Evolutionary conservation across 495 filamentous ascomycete species (phyloP), one percentile per base, ranked within the genome.

Genomic region (Aspergillus steynii): DNA sequence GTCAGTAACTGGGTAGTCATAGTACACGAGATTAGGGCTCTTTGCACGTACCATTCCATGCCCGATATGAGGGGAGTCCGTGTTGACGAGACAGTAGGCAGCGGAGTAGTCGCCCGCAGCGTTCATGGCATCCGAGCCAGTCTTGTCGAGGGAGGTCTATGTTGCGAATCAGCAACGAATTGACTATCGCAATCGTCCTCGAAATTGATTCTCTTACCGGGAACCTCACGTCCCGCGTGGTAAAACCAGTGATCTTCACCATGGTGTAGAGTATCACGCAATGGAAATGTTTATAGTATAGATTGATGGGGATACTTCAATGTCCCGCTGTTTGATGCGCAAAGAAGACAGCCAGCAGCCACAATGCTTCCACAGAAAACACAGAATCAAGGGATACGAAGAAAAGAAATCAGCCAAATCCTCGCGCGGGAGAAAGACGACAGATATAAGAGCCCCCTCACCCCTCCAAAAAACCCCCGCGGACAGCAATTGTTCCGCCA

Each of bases 111-210:
- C 93, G 42, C 92, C 91, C 4, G 93, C 92, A 14, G 90, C 89
- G 71, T 97, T 96, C 93, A 97, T 97, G 69, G 93, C 93, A 83
- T 97, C 93, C 34, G 92, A 96, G 67, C 93, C 93, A 7, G 91
- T 96, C 79, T 94, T 95, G 76, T 96, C 91, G 50, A 97, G 85
- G 46, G 93, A 96, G 50, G 93, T 97, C 87, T 88, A 56, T 20
- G 14, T 31, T 49, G 20, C 20, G 55, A 9, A 34, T 42, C 37
- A 42, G 37, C 37, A 10, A 42, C 37, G 3, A 42, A 42, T 14
- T 14, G 9, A 20, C 37, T 10, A 14, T 42, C 14, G 37, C 10
- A 42, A 14, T 10, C 3, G 37, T 15, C 3, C 37, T 15, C 4
- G 12, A 14, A 12, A 1, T 42, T 12, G 1, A 14, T 14, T 42